Percentiles rank a stretch among this genome's conserved stretches.
phyloP scores from a whole-genome alignment of 75 land plant species.

The Pinus tabuliformis region DNA sequence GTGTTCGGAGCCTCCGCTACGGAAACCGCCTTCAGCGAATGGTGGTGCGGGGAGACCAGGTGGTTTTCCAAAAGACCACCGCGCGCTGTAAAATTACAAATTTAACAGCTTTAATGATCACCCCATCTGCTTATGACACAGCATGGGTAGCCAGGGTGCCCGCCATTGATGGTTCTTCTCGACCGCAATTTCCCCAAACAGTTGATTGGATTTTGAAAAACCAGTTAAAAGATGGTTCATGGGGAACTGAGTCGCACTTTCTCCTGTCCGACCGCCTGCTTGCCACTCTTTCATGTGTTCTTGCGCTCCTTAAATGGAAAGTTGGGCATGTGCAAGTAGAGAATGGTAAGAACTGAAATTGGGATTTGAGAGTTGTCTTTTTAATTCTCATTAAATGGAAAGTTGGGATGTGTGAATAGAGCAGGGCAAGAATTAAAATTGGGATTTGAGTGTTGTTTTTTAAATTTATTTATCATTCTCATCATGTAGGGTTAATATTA shows the following conservation, averaged over 20 bases:
- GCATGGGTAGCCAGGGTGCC: constrained; percentile 12
- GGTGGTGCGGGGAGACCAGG: too few species aligned
- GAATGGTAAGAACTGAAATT: not conserved
- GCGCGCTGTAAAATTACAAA: too few species aligned
- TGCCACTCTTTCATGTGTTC: constrained; percentile 1
- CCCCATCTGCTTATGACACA: constrained; percentile 11
- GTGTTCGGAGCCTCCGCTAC: too few species aligned
- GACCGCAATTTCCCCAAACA: constrained; percentile 26
- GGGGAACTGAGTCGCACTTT: constrained; percentile 7
- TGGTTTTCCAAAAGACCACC: too few species aligned
- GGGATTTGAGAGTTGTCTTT: not conserved
- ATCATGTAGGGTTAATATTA: not conserved
- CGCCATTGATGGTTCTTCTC: not conserved
- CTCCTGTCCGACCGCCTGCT: not conserved
- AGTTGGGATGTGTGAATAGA: not conserved
- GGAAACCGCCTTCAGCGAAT: too few species aligned
- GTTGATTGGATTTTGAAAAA: constrained; percentile 7
- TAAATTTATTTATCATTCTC: not conserved
- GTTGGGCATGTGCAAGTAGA: not conserved
- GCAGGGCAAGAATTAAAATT: not conserved
- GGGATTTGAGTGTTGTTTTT: too few species aligned
- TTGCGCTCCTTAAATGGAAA: constrained; percentile 7
- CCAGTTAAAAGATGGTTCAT: constrained; percentile 10
- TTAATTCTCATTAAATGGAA: constrained; percentile 1
- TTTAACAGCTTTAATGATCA: not conserved